A percentile compares a stretch with the other conserved stretches of the same genome.
These are phyloP conservation scores for Abrus precatorius DNA, from an alignment of 306 rosid species.

Conservation along the genomic window DNA sequence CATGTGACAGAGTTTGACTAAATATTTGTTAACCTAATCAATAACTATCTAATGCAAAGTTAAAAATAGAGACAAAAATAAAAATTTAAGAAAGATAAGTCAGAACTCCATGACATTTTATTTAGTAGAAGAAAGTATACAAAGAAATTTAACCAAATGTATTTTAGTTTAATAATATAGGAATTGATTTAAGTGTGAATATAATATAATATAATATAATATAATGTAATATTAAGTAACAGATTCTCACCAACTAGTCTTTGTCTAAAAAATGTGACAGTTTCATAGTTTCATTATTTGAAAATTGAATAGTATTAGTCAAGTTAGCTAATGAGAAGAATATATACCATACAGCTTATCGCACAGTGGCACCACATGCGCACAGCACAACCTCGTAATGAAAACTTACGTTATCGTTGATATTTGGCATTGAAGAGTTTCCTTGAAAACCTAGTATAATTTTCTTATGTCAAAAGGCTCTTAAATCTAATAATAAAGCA, in stretches of 20 bases:
- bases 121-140: too few species aligned
- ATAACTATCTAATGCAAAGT: too few species aligned
- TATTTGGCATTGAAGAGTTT: conserved; percentile 21
- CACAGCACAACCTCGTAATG: conserved; percentile 47
- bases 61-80: too few species aligned
- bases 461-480: conserved; percentile 14
- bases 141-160: too few species aligned
- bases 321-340: neutral
- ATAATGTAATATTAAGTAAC: too few species aligned
- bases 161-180: too few species aligned
- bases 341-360: conserved; percentile 4
- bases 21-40: too few species aligned
- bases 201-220: too few species aligned
- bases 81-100: too few species aligned
- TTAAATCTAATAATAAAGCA: neutral
- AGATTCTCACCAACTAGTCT: neutral
- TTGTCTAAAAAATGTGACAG: neutral
- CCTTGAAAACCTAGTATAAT: conserved; percentile 48
- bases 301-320: neutral
- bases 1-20: too few species aligned
- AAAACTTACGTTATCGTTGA: conserved; percentile 14
- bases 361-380: conserved; percentile 27
- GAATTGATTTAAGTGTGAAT: too few species aligned
- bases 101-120: too few species aligned
- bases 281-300: neutral